Evolutionary conservation across 495 filamentous ascomycete genomes (phyloP), one percentile per base, ranked within the genome.

Genomic region (Astrothelium macrocarpum): DNA sequence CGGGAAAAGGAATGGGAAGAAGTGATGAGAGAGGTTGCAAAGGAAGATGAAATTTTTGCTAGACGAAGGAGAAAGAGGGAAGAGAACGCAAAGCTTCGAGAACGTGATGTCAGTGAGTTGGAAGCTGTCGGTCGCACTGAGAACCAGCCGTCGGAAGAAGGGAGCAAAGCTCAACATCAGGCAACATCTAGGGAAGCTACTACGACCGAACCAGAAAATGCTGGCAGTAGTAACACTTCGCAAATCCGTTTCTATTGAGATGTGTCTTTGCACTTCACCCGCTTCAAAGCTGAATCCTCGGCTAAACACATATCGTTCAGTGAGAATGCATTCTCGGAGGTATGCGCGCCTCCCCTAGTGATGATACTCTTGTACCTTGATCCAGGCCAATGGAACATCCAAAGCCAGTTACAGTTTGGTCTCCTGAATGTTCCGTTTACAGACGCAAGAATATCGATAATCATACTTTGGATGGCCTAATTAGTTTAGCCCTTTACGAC

Each of bases 1-100:
- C 83, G 83, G 73, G 94, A 97, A 73, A 76, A 80, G 69, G 88
- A 89, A 71, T 99, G 95, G 94, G 88, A 93, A 74, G 87, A 95
- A 87, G 90, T 95, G 1, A 70, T 97, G 42, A 84, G 79, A 66
- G 88, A 96, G 70, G 85, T 97, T 64, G 90, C 91, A 71, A 79
- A 82, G 32, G 90, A 91, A 69, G 88, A 95, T 68, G 78, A 79
- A 9, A 69, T 83, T 16, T 89, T 87, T 79, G 79, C 83, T 53
- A 71, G 75, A 36, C 72, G 69, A 61, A 74, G 68, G 65, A 64
- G 60, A 60, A 72, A 74, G 66, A 74, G 69, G 58, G 71, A 71
- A 43, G 65, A 53, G 49, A 69, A 67, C 58, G 49, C 49, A 20
- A 29, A 16, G 49, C 23, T 20, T 9, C 12, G 16, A 28, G 49